A percentile compares a stretch with the other conserved stretches of the same genome.
Evolutionary conservation across 2,329 filamentous ascomycete species (phyloP).

Genomic region (Aspergillus felis): DNA sequence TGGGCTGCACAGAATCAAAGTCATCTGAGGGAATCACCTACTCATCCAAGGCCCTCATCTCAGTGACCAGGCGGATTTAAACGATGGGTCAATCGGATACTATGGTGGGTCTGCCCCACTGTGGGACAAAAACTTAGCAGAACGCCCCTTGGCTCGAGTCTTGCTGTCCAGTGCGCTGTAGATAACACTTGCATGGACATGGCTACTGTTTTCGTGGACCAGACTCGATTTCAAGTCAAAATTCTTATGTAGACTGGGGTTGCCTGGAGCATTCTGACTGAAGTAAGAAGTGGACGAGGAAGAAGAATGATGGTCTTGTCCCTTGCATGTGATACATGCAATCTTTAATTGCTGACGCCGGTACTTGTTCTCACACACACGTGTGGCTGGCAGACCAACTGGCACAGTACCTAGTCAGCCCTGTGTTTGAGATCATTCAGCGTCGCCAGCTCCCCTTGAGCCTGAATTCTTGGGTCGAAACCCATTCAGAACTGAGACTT

Average conservation of each 20-base stretch:
- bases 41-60: neutral
- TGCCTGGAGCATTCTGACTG: neutral
- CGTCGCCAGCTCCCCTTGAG: too few relatives aligned
- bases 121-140: neutral
- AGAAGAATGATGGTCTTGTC: neutral
- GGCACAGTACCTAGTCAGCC: neutral
- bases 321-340: neutral
- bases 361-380: neutral
- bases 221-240: neutral
- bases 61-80: neutral
- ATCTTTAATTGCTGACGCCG: neutral
- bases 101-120: neutral
- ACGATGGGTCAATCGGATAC: neutral
- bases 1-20: neutral
- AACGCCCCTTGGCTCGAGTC: neutral
- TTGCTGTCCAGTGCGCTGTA: neutral
- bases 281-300: neutral
- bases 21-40: neutral
- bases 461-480: too few relatives aligned
- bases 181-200: neutral
- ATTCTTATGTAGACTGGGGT: neutral
- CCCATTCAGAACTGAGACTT: too few relatives aligned
- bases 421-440: too few relatives aligned
- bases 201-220: neutral
- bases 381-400: neutral